Conservation (phyloP, 768 basidiomycete genomes). For the Collybia sordida region DNA sequence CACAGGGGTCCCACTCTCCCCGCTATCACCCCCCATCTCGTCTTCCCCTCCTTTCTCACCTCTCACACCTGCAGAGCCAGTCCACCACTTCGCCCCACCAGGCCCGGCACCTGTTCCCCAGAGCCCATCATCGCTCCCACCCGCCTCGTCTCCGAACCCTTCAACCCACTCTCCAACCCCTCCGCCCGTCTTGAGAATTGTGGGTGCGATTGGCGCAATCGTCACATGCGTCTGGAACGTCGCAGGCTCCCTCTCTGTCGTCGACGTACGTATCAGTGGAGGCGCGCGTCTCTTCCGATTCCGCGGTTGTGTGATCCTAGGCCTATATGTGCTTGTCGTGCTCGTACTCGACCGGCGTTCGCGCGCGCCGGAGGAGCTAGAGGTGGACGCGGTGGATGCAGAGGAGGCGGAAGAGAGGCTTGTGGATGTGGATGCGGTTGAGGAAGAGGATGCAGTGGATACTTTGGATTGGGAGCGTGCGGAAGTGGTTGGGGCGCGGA, state of each 20-base stretch:
- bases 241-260: not conserved
- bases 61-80: conserved; percentile 14
- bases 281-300: conserved; percentile 20
- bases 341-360: conserved; percentile 17
- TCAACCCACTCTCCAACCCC: conserved; percentile 42
- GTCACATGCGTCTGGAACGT: conserved; percentile 31
- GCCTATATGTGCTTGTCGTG: conserved; percentile 23
- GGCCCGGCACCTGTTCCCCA: conserved; percentile 3
- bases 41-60: conserved; percentile 22
- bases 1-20: conserved; percentile 48
- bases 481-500: conserved; percentile 17
- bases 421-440: conserved; percentile 31
- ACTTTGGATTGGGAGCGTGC: conserved; percentile 44
- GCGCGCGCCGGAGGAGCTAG: conserved; percentile 16
- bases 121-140: conserved; percentile 30
- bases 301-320: conserved; percentile 13
- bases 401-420: conserved; percentile 21
- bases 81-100: conserved; percentile 15
- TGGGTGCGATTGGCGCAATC: conserved; percentile 56
- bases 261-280: conserved; percentile 24
- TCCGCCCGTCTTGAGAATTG: conserved; percentile 80
- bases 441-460: conserved; percentile 43
- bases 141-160: conserved; percentile 43
- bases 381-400: conserved; percentile 15
- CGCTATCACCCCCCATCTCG: conserved; percentile 14